Evolutionary conservation across 768 basidiomycete species (phyloP).

Genomic region (Boletus rubescentipes): DNA sequence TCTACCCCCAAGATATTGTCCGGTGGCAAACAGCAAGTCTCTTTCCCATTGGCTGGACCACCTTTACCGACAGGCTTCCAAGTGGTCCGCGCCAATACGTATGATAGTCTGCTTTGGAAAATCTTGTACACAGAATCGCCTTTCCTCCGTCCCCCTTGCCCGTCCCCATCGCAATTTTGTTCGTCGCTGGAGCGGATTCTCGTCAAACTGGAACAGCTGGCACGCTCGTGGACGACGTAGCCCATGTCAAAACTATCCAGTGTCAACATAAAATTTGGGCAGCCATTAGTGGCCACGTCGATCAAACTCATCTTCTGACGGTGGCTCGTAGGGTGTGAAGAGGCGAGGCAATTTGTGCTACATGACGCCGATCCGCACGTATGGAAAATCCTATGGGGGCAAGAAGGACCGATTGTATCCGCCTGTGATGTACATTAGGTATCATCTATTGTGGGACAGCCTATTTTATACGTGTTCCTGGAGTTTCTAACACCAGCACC

Average conservation of each 20-base stretch:
- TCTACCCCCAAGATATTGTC: neutral
- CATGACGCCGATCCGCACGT: neutral
- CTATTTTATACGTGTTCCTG: neutral
- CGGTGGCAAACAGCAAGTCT: no score
- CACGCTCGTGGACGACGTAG: conserved; percentile 2
- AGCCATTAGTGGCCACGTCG: no score
- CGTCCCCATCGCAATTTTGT: neutral
- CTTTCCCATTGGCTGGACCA: no score
- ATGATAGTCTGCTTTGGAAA: neutral
- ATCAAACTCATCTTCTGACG: neutral
- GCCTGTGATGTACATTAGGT: neutral
- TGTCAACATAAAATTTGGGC: neutral
- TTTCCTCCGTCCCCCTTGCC: neutral
- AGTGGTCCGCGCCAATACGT: neutral
- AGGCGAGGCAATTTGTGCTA: neutral
- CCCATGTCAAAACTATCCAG: neutral
- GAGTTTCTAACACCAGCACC: no score
- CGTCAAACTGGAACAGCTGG: neutral
- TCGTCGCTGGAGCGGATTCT: neutral
- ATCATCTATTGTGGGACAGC: neutral
- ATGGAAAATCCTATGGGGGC: no score
- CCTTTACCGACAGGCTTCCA: no score
- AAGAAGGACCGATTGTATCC: no score
- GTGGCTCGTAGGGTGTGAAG: neutral
- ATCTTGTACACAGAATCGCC: neutral